Conservation (phyloP, 2,329 filamentous ascomycete genomes). For the Paracorniculantispora psalliotae region DNA sequence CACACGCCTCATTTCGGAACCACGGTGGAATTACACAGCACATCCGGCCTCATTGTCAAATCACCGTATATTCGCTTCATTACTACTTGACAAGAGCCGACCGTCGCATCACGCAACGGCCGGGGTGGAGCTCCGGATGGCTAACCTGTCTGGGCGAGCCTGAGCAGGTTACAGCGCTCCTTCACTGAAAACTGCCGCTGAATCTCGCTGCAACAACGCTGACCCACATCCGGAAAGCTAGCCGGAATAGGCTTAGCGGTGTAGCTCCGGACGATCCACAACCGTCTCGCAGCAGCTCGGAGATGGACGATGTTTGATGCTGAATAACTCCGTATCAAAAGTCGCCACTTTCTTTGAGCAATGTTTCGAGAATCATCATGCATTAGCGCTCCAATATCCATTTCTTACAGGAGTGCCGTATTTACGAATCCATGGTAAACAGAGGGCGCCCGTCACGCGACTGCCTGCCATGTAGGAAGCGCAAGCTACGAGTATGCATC, state of each 20-base stretch:
- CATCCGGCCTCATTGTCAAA: neutral
- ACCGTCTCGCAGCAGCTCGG: too few relatives aligned
- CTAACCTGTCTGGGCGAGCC: constrained; percentile 5
- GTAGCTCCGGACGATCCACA: too few relatives aligned
- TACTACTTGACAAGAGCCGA: neutral
- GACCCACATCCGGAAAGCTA: constrained; percentile 4
- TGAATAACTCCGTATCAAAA: neutral
- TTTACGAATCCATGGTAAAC: too few relatives aligned
- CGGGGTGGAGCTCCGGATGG: constrained; percentile 10
- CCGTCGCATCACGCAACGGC: neutral
- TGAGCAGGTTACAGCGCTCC: neutral
- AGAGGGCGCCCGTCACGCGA: constrained; percentile 19
- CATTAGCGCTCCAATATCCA: too few relatives aligned
- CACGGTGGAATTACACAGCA: constrained; percentile 2
- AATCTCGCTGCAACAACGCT: neutral
- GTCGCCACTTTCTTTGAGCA: neutral
- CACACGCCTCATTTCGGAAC: too few relatives aligned
- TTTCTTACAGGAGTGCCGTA: too few relatives aligned
- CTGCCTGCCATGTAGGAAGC: constrained; percentile 21
- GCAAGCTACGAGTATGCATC: constrained; percentile 21
- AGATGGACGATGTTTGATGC: neutral
- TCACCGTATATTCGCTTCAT: too few relatives aligned
- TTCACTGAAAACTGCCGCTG: too few relatives aligned
- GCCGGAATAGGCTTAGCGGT: neutral
- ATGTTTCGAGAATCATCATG: too few relatives aligned